Evolutionary conservation across 305 asterid species (phyloP).

Genomic region (Nicotiana rustica): DNA sequence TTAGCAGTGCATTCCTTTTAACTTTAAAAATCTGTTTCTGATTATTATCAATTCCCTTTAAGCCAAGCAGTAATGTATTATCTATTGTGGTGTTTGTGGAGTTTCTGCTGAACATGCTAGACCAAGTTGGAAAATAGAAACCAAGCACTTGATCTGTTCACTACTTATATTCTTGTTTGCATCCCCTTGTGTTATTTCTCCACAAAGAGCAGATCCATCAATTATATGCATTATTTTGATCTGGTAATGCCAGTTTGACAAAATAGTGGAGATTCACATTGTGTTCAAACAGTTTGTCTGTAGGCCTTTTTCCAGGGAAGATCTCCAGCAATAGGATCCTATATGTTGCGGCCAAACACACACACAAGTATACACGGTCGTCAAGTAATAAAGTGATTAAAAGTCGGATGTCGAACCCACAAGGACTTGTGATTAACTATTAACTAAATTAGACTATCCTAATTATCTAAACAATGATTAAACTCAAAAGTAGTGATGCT

Average conservation of each 20-base stretch:
- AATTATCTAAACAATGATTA: no score
- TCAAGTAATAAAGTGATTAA: no score
- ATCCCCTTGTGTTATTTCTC: neutral
- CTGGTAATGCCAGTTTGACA: slow-evolving; percentile 44
- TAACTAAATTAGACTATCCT: no score
- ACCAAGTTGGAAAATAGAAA: slow-evolving; percentile 9
- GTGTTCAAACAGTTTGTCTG: slow-evolving; percentile 33
- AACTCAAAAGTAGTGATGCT: no score
- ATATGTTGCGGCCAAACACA: neutral
- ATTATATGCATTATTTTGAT: slow-evolving; percentile 35
- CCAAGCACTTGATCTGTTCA: slow-evolving; percentile 9
- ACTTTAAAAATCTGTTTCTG: neutral
- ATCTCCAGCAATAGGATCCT: slow-evolving; percentile 50
- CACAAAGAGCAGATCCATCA: slow-evolving; percentile 28
- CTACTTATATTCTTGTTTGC: neutral
- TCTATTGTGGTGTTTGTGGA: neutral
- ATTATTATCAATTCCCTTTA: neutral
- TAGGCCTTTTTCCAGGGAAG: slow-evolving; percentile 48
- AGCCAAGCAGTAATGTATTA: neutral
- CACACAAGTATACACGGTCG: no score
- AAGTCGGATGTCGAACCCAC: no score
- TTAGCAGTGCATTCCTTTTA: slow-evolving; percentile 9
- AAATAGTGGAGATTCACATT: slow-evolving; percentile 36
- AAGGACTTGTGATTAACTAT: no score
- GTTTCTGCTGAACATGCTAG: slow-evolving; percentile 21